phyloP scores from a whole-genome alignment of 208 protist genomes.

The Wallacemonas sp. region DNA sequence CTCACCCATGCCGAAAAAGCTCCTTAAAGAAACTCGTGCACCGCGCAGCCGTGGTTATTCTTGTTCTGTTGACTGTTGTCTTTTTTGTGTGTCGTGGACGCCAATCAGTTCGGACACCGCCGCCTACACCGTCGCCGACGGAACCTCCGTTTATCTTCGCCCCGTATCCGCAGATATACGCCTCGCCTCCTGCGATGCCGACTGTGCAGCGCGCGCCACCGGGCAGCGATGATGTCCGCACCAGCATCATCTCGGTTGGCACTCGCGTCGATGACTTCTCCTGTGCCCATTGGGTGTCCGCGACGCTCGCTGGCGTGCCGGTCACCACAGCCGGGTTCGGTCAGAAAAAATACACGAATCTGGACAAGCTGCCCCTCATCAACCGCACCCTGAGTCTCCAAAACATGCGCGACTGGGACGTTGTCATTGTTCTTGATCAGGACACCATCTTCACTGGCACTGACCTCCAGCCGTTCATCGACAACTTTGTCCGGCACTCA shows the following conservation, averaged over 20 bases:
- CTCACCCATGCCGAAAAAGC: too few species aligned
- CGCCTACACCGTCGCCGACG: too few species aligned
- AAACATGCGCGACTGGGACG: constrained; percentile 15
- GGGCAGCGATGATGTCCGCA: constrained; percentile 14
- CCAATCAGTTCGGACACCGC: too few species aligned
- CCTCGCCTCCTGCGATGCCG: constrained; percentile 27
- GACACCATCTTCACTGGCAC: not conserved
- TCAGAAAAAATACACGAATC: not conserved
- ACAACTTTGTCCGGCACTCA: constrained; percentile 10
- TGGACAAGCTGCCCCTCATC: constrained; percentile 2
- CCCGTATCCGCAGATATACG: not conserved
- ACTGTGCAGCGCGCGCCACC: constrained; percentile 16
- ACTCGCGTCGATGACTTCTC: constrained; percentile 16
- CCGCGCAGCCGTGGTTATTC: too few species aligned
- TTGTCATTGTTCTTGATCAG: constrained; percentile 8
- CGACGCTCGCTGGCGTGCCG: not conserved
- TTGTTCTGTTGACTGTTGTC: not conserved
- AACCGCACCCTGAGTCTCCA: not conserved
- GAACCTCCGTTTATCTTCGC: not conserved
- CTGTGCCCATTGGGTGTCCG: constrained; percentile 28
- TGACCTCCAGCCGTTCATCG: constrained; percentile 11
- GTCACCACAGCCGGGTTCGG: constrained; percentile 10
- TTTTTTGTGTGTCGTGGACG: not conserved
- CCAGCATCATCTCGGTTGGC: constrained; percentile 18
- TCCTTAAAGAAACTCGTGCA: too few species aligned